Evolutionary conservation across 176 grass and related monocot genomes (phyloP).

Genomic region (Eleusine indica): DNA sequence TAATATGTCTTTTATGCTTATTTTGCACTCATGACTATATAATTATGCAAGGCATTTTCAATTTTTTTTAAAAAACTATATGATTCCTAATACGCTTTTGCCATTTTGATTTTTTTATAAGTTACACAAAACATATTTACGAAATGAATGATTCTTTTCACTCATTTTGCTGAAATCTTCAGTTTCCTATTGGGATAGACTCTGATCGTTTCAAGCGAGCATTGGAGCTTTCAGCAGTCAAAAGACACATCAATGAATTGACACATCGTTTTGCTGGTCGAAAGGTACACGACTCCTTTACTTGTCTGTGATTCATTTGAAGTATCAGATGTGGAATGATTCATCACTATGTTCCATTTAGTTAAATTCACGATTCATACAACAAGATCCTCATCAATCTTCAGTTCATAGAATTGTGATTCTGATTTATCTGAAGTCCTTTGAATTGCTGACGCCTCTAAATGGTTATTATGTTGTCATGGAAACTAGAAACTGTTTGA

Average conservation of each 20-base stretch:
- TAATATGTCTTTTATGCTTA: slow-evolving; percentile 18
- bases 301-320: slow-evolving; percentile 4
- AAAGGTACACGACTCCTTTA: slow-evolving; percentile 56
- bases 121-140: slow-evolving; percentile 27
- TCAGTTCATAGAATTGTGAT: slow-evolving; percentile 18
- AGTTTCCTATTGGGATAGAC: slow-evolving; percentile 99
- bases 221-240: slow-evolving; percentile 74
- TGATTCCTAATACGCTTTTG: neutral
- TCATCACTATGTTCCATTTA: slow-evolving; percentile 17
- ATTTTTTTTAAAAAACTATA: neutral
- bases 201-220: slow-evolving; percentile 96
- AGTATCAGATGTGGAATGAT: neutral
- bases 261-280: slow-evolving; percentile 67
- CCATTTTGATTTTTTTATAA: slow-evolving; percentile 34
- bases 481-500: neutral
- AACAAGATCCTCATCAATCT: neutral
- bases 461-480: neutral
- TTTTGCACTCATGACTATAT: neutral
- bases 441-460: neutral
- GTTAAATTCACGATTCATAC: neutral
- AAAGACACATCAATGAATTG: slow-evolving; percentile 79
- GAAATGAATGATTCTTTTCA: slow-evolving; percentile 46
- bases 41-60: neutral
- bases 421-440: neutral
- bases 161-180: slow-evolving; percentile 65